Conservation (phyloP, 495 filamentous ascomycete genomes). For the Xeromyces bisporus region DNA sequence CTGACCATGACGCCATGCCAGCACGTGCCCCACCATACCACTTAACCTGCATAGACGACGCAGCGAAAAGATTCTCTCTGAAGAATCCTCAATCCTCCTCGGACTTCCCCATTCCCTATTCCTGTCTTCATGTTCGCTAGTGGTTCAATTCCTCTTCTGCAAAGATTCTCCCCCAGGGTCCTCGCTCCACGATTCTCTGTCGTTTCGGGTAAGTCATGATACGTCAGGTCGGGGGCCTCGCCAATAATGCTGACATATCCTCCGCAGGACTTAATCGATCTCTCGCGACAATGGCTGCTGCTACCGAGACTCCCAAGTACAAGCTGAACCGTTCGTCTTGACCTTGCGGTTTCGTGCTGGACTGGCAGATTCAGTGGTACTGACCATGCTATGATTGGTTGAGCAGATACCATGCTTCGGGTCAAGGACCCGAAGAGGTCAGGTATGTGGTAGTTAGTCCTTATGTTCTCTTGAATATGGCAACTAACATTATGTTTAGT, state of each 20-base stretch:
- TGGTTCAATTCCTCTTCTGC: conserved; percentile 6
- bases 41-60: not conserved
- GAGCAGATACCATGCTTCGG: conserved; percentile 52
- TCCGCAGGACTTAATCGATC: conserved; percentile 14
- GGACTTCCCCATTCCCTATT: conserved; percentile 1
- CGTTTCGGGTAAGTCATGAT: conserved; percentile 8
- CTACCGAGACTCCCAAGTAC: conserved; percentile 62
- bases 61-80: not conserved
- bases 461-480: not conserved
- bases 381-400: conserved; percentile 1
- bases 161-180: conserved; percentile 11
- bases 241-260: no score
- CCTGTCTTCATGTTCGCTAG: conserved; percentile 9
- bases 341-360: not conserved
- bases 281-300: conserved; percentile 46
- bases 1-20: not conserved
- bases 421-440: conserved; percentile 87
- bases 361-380: not conserved
- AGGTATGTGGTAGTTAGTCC: conserved; percentile 19
- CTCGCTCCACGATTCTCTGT: conserved; percentile 10
- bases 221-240: no score
- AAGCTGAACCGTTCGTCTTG: conserved; percentile 62
- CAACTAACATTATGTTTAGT: no score
- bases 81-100: not conserved
- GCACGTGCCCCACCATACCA: not conserved